Conservation (phyloP, 1,284 basidiomycete species). For the Cutaneotrichosporon sp. region DNA sequence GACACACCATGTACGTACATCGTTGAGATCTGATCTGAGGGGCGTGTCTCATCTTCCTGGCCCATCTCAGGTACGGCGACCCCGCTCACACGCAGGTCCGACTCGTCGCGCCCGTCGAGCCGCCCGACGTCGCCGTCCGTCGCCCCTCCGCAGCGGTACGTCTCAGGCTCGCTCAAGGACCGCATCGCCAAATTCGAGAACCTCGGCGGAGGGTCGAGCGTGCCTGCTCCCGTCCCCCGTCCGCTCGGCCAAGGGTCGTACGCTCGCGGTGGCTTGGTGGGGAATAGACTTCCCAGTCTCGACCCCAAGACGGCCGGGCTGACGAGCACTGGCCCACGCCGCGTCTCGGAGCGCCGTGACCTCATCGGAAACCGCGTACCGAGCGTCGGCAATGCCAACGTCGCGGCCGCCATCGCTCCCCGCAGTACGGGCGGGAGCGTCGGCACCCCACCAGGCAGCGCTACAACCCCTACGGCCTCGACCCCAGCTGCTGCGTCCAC, state of each 20-base stretch:
- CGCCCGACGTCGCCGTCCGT: conserved; percentile 11
- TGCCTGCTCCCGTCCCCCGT: conserved; percentile 4
- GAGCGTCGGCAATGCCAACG: conserved; percentile 16
- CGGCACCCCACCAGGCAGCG: conserved; percentile 5
- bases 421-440: conserved; percentile 9
- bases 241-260: conserved; percentile 16
- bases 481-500: conserved; percentile 9
- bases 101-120: conserved; percentile 15
- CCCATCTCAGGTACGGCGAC: not conserved
- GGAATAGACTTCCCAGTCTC: conserved; percentile 47
- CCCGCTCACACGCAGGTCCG: conserved; percentile 15
- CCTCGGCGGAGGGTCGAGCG: conserved; percentile 1
- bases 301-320: conserved; percentile 47
- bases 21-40: not conserved
- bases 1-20: conserved; percentile 3
- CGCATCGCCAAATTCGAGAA: conserved; percentile 53
- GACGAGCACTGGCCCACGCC: conserved; percentile 25
- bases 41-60: not conserved
- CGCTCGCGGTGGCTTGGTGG: conserved; percentile 42
- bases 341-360: conserved; percentile 40
- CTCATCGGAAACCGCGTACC: conserved; percentile 50
- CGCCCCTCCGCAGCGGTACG: conserved; percentile 31
- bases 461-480: not conserved
- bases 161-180: conserved; percentile 50
- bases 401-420: not conserved